Conservation (phyloP, 257 asterid genomes). For the Solanum corneliomulleri region DNA sequence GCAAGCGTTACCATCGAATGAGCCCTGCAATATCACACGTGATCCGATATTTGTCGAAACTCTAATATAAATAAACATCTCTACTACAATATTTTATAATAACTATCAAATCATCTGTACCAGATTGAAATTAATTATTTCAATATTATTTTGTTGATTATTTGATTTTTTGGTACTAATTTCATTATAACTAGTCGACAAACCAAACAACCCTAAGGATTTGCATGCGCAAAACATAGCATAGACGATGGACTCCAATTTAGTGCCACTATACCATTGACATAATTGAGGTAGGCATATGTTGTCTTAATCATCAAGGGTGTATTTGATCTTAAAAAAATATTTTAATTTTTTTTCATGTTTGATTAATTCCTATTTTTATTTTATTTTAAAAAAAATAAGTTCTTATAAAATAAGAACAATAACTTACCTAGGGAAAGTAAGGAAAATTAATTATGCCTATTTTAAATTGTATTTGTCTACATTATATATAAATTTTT, state of each 20-base stretch:
- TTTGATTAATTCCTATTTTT: neutral
- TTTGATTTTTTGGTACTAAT: neutral
- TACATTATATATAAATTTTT: neutral
- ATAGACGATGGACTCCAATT: neutral
- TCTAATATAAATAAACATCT: too few species aligned
- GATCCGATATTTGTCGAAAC: accelerated
- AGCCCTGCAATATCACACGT: accelerated
- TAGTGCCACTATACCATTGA: neutral
- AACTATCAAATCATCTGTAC: too few species aligned
- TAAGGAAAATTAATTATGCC: too few species aligned
- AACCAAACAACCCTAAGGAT: neutral
- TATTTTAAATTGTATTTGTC: neutral
- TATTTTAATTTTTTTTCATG: neutral
- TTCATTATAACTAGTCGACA: neutral
- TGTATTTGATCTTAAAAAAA: neutral
- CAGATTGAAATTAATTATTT: too few species aligned
- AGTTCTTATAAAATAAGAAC: neutral
- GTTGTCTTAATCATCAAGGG: neutral
- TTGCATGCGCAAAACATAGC: neutral
- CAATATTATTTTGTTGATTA: neutral
- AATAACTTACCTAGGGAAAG: neutral
- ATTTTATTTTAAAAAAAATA: neutral
- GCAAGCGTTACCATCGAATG: accelerated
- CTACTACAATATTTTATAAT: neutral
- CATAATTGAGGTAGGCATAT: neutral